Evolutionary conservation across 1,284 basidiomycete genomes (phyloP).

Genomic region (Cutaneotrichosporon cyanovorans): DNA sequence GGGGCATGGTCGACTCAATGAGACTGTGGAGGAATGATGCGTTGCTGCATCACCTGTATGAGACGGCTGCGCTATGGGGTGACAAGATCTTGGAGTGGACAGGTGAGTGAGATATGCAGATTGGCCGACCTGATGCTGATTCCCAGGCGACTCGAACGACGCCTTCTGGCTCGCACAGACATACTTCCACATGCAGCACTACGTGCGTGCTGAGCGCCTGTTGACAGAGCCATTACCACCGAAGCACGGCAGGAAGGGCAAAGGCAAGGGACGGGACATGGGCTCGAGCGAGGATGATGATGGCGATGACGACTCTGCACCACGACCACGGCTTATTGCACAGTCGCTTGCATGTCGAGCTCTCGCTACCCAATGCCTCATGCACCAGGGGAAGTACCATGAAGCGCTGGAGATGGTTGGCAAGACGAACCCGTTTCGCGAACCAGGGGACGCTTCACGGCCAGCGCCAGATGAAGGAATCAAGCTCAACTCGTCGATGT

Average conservation of each 20-base stretch:
- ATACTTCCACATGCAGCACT: conserved; percentile 91
- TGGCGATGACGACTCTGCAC: conserved; percentile 3
- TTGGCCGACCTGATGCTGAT: conserved; percentile 4
- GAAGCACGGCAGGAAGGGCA: conserved; percentile 5
- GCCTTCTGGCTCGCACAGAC: conserved; percentile 98
- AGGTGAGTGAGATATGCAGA: conserved; percentile 52
- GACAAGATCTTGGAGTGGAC: conserved; percentile 93
- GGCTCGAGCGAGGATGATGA: conserved; percentile 3
- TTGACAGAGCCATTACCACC: conserved; percentile 62
- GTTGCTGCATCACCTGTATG: conserved; percentile 93
- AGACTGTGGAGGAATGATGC: conserved; percentile 95
- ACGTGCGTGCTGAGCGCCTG: conserved; percentile 84
- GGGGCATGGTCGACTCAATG: conserved; percentile 89
- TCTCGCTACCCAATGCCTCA: conserved; percentile 88
- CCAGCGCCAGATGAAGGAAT: conserved; percentile 52
- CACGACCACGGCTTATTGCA: conserved; percentile 57
- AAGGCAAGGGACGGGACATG: conserved; percentile 13
- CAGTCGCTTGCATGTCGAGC: conserved; percentile 88
- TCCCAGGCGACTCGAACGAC: conserved; percentile 82
- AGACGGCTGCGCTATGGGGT: conserved; percentile 97
- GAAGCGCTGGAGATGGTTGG: conserved; percentile 92
- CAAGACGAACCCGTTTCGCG: conserved; percentile 74
- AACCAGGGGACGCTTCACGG: not conserved
- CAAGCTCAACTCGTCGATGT: conserved; percentile 95
- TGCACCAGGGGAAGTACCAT: conserved; percentile 84